A percentile compares a stretch with the other conserved stretches of the same genome.
Conservation (phyloP, 805 yeast species). For the Yamadazyma laniorum region DNA sequence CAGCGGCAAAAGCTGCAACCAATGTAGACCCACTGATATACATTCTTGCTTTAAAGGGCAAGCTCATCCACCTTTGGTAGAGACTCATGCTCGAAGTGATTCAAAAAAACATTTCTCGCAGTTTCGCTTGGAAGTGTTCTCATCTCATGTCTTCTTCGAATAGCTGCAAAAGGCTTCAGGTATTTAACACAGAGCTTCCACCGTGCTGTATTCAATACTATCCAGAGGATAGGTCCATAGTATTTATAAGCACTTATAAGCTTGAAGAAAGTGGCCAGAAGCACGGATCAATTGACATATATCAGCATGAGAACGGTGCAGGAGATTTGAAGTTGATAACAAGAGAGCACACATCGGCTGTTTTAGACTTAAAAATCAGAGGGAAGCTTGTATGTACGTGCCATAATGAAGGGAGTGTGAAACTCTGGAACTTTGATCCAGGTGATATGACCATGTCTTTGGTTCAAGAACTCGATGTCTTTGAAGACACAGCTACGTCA, state of each 20-base stretch:
- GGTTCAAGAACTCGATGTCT: slow-evolving; percentile 3
- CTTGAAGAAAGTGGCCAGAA: slow-evolving; percentile 58
- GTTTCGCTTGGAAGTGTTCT: too few relatives aligned
- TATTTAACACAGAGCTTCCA: slow-evolving; percentile 52
- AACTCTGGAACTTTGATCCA: slow-evolving; percentile 51
- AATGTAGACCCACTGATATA: slow-evolving; percentile 42
- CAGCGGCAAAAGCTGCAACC: slow-evolving; percentile 38
- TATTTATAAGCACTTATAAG: slow-evolving; percentile 79
- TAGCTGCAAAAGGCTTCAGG: slow-evolving; percentile 10
- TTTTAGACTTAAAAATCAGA: slow-evolving; percentile 76
- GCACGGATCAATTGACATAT: slow-evolving; percentile 58
- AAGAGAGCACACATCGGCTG: slow-evolving; percentile 48
- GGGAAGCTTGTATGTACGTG: slow-evolving; percentile 57
- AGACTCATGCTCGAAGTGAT: slow-evolving; percentile 20
- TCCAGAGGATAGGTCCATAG: slow-evolving; percentile 44
- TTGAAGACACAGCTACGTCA: slow-evolving; percentile 51
- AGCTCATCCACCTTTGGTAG: slow-evolving; percentile 37
- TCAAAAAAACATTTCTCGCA: too few relatives aligned
- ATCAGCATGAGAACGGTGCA: slow-evolving; percentile 17
- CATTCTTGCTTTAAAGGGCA: slow-evolving; percentile 40
- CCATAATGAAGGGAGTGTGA: slow-evolving; percentile 78
- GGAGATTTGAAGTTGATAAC: slow-evolving; percentile 16
- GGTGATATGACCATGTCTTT: not conserved
- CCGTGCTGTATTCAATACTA: slow-evolving; percentile 78
- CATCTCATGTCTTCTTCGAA: not conserved